Percentiles rank a stretch among this genome's conserved stretches.
These are phyloP conservation scores for Cladosporium sp. DNA, from an alignment of 2,329 filamentous ascomycete species.

Conservation along the genomic window DNA sequence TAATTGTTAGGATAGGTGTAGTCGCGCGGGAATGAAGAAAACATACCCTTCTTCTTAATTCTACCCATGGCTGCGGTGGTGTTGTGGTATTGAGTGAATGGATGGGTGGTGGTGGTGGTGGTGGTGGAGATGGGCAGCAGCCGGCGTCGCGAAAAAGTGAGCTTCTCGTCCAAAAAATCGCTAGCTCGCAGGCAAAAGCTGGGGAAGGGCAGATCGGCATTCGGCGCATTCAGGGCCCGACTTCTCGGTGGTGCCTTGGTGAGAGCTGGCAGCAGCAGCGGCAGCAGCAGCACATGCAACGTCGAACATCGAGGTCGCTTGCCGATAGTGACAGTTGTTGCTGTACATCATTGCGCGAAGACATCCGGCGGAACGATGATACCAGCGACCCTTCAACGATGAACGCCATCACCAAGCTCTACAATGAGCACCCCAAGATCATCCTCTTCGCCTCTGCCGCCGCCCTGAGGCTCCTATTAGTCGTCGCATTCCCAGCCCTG, in stretches of 20 bases:
- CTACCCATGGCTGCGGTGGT: constrained; percentile 59
- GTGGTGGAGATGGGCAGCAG: constrained; percentile 1
- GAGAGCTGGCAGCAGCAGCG: background rate
- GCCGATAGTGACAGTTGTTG: background rate
- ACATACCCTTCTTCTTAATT: constrained; percentile 83
- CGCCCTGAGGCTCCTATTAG: constrained; percentile 76
- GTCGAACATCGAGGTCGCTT: background rate
- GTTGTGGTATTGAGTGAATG: constrained; percentile 10
- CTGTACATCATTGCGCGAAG: background rate
- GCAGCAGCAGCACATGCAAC: background rate
- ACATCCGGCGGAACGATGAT: constrained; percentile 20
- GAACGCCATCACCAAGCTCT: constrained; percentile 32
- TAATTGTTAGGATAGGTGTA: constrained; percentile 12
- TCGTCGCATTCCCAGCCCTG: constrained; percentile 77
- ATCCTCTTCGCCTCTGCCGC: constrained; percentile 75
- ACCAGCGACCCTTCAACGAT: constrained; percentile 23
- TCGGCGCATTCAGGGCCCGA: constrained; percentile 1
- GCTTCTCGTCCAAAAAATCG: constrained; percentile 18
- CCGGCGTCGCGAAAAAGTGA: constrained; percentile 18
- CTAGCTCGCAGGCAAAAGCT: constrained; percentile 9
- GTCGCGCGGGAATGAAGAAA: constrained; percentile 1
- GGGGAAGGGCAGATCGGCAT: constrained; percentile 16
- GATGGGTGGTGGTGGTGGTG: constrained; percentile 6
- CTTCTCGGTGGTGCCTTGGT: background rate
- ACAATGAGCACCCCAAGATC: constrained; percentile 50